Evolutionary conservation across 106 monocot genomes (phyloP), one percentile per base, ranked within the genome.

Genomic region (Ottelia alismoides): DNA sequence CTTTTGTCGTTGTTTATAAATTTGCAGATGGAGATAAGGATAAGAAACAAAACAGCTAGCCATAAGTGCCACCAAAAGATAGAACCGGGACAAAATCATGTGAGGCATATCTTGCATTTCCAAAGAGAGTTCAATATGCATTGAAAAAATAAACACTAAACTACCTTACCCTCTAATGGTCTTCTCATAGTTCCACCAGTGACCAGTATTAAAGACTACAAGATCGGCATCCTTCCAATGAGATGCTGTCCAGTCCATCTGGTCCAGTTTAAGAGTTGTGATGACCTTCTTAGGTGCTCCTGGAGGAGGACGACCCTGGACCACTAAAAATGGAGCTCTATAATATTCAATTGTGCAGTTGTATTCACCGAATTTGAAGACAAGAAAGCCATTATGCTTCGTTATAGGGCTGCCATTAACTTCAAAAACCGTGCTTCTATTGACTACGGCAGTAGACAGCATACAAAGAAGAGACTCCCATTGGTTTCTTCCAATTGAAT

Each of bases 261-360:
- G 0, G 23, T 68, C 68, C 43, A 68, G 19, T 30, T 40, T 68
- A 2, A 68, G 51, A 14, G 68, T 60, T 20, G 68, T 52, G 18
- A 2, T 44, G 3, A 60, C 60, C 20, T 29, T 53, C 20, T 3
- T 19, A 17, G 68, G 60, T 11, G 17, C n/a, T 27, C 44, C 52
- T 14, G 20, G 11, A 0, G 68, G 68, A 2, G 68, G 25, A 28
- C 60, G 68, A 25, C 60, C 20, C 19, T 69, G 68, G 51, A 29
- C 7, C n/a, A 69, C 68, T 3, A 69, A 31, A 29, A 60, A 69
- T 6, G 68, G 68, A 18, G 52, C 32, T 20, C 68, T 59, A 31
- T 60, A 69, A 47, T 69, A 69, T 52, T 69, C 68, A 1, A 69
- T 28, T 2, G 60, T 69, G 60, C 68, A 69, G 40, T 69, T 69